Conservation (phyloP, 1,284 basidiomycete genomes). For the Vanrija humicola region DNA sequence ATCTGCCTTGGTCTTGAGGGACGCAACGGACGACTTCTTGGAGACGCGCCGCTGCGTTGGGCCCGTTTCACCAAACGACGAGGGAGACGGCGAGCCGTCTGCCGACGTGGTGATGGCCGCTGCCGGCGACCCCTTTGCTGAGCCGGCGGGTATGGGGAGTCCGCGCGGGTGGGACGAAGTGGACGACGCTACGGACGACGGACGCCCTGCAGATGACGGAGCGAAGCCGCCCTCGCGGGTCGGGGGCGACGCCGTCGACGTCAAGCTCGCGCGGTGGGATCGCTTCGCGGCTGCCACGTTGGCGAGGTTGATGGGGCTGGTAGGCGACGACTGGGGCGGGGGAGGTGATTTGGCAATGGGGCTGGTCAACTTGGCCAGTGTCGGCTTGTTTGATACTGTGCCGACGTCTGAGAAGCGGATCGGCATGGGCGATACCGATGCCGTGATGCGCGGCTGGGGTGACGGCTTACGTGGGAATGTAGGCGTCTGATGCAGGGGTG, state of each 20-base stretch:
- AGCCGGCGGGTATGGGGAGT: constrained; percentile 17
- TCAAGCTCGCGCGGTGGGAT: constrained; percentile 1
- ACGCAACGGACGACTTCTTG: constrained; percentile 4
- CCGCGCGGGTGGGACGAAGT: constrained; percentile 22
- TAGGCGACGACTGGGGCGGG: background rate
- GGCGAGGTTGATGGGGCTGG: no score
- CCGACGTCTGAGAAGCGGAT: background rate
- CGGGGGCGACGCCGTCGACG: constrained; percentile 10
- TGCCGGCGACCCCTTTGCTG: constrained; percentile 25
- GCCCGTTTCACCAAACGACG: constrained; percentile 3
- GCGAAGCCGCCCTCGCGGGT: constrained; percentile 14
- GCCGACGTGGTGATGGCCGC: constrained; percentile 32
- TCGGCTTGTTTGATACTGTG: background rate
- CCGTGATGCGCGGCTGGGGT: background rate
- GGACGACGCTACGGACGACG: constrained; percentile 23
- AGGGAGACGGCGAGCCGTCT: constrained; percentile 6
- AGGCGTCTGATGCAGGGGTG: no score
- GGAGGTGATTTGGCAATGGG: background rate
- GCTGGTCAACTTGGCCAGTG: background rate
- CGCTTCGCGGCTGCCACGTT: background rate
- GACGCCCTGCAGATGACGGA: constrained; percentile 26
- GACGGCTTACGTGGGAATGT: no score
- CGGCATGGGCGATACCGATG: background rate
- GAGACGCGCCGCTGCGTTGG: background rate
- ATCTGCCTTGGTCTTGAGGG: constrained; percentile 3